Evolutionary conservation across 495 filamentous ascomycete genomes (phyloP).

Genomic region (Lasiosphaeria hispida): DNA sequence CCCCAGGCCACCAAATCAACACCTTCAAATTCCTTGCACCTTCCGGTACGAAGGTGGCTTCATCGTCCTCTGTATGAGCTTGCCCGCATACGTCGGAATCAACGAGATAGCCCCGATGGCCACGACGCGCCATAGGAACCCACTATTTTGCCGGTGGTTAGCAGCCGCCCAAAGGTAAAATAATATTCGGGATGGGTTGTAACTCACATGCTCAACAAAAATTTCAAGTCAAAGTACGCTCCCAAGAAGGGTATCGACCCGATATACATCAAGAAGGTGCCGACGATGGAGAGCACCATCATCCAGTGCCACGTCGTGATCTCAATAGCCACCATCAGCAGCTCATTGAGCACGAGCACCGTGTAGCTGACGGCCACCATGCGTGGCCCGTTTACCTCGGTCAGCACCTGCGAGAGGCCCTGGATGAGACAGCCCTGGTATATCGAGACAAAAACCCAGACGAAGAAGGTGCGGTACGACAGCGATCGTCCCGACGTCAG

Average conservation of each 20-base stretch:
- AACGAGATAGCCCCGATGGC: slow-evolving; percentile 76
- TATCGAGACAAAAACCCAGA: slow-evolving; percentile 92
- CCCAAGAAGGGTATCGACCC: slow-evolving; percentile 84
- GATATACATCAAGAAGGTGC: slow-evolving; percentile 76
- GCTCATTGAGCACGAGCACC: slow-evolving; percentile 87
- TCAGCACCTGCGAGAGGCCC: slow-evolving; percentile 82
- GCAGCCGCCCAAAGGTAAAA: neutral
- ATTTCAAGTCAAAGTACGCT: slow-evolving; percentile 84
- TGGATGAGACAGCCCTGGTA: slow-evolving; percentile 96
- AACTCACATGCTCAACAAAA: slow-evolving; percentile 64
- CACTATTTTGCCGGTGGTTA: slow-evolving; percentile 41
- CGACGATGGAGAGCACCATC: slow-evolving; percentile 82
- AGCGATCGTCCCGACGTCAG: slow-evolving; percentile 79
- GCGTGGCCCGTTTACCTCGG: slow-evolving; percentile 63
- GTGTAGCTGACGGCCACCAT: slow-evolving; percentile 94
- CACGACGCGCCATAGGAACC: slow-evolving; percentile 83
- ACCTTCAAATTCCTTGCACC: slow-evolving; percentile 63
- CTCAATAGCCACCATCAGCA: slow-evolving; percentile 94
- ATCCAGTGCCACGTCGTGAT: slow-evolving; percentile 96
- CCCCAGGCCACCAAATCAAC: slow-evolving; percentile 14
- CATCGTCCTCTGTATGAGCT: slow-evolving; percentile 77
- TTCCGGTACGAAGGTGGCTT: slow-evolving; percentile 95
- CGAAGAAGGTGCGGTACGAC: slow-evolving; percentile 90
- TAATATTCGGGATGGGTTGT: neutral
- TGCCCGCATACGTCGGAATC: slow-evolving; percentile 82